phyloP scores from a whole-genome alignment of 2,329 filamentous ascomycete species.

The Scorias spongiosa region DNA sequence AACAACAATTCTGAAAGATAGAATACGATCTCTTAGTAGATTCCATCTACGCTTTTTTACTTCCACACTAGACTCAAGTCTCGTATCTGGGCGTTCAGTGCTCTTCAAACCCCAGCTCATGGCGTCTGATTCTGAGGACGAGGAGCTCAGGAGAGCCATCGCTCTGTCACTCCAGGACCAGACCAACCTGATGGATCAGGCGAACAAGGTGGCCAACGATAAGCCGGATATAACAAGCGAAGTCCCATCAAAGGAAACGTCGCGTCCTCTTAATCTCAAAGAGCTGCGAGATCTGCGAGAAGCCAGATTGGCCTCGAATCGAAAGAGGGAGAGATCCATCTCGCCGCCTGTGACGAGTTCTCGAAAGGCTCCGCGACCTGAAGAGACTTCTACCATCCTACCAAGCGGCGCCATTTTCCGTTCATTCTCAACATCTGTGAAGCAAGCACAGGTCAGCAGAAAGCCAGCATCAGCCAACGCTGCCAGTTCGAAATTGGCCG shows the following conservation, averaged over 20 bases:
- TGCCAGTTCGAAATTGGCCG: conserved; percentile 5
- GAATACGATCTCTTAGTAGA: no score
- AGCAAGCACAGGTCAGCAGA: conserved; percentile 8
- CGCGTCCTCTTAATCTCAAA: conserved; percentile 51
- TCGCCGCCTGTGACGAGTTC: conserved; percentile 18
- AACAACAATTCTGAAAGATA: no score
- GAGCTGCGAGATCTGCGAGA: conserved; percentile 77
- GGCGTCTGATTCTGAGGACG: conserved; percentile 34
- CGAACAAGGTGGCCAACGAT: conserved; percentile 5
- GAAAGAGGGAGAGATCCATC: conserved; percentile 41
- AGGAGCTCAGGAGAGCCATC: conserved; percentile 46
- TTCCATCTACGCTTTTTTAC: no score
- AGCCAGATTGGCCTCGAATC: conserved; percentile 39
- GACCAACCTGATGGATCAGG: background rate
- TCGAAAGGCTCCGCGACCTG: conserved; percentile 14
- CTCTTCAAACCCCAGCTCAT: background rate
- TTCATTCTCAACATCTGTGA: conserved; percentile 10
- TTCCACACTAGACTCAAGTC: no score
- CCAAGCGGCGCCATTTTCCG: conserved; percentile 12
- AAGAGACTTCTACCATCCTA: conserved; percentile 6
- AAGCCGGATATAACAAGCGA: conserved; percentile 9
- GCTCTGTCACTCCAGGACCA: conserved; percentile 19
- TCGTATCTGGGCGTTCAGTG: no score
- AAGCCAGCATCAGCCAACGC: conserved; percentile 10
- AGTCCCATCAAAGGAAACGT: conserved; percentile 1